phyloP scores from a whole-genome alignment of 768 basidiomycete species.

The Boletus edulis region DNA sequence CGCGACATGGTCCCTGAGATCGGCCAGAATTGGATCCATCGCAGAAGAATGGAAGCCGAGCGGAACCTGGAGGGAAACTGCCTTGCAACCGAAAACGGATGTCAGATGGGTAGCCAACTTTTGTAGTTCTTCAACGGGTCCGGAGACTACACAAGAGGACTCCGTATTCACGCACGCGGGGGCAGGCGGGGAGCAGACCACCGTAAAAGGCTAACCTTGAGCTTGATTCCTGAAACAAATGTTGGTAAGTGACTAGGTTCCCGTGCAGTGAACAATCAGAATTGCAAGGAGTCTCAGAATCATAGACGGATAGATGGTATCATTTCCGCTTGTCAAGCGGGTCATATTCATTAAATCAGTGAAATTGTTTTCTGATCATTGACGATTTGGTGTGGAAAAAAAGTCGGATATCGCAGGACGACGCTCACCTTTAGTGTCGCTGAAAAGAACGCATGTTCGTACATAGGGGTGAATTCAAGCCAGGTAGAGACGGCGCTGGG shows the following conservation, averaged over 20 bases:
- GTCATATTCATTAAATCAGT: constrained; percentile 3
- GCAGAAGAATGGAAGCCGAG: constrained; percentile 68
- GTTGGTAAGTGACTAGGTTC: neutral
- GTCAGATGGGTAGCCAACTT: constrained; percentile 40
- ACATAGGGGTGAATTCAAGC: too few species aligned
- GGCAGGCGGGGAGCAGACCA: too few species aligned
- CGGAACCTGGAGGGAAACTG: constrained; percentile 47
- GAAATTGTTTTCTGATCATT: neutral
- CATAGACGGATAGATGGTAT: too few species aligned
- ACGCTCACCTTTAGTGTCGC: neutral
- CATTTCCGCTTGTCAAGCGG: neutral
- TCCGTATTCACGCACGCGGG: constrained; percentile 61
- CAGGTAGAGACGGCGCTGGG: too few species aligned
- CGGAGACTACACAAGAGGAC: constrained; percentile 57
- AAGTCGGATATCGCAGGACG: neutral
- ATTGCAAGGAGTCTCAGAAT: neutral
- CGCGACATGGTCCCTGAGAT: constrained; percentile 41
- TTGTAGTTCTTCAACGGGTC: constrained; percentile 44
- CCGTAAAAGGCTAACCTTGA: too few species aligned
- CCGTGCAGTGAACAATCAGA: too few species aligned
- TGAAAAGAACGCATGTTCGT: neutral
- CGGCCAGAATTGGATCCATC: constrained; percentile 56
- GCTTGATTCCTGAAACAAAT: too few species aligned
- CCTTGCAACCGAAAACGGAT: constrained; percentile 37
- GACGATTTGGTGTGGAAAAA: neutral